Base-by-base conservation (phyloP, 768 basidiomycete species). In the Serendipita vermifera region DNA sequence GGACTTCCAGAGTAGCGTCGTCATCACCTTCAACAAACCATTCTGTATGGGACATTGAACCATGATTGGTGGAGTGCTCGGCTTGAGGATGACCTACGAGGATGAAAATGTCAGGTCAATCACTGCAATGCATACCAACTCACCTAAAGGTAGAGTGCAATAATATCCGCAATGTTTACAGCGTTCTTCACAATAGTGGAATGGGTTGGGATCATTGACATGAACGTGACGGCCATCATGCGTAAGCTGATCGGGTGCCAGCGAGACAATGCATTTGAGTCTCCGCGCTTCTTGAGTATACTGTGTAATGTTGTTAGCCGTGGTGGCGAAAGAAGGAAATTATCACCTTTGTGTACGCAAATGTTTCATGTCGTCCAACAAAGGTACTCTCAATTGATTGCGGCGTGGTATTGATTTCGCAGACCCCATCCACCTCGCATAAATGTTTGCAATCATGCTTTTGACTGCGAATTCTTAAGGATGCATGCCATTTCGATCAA, bases 321-420 rank as follows among this genome's bases (percentile, higher is more conserved):
- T 26, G 13, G 6, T 3, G 9, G 17, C 32, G 11, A 40, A n/a
- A 7, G 2, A 7, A 17, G 24, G 11, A 40, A 9, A 9, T 54
- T 36, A 24, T n/a, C 53, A 78, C 81, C 71, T 82, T 82, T 0
- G 82, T 83, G 53, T 79, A 83, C 61, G 78, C 75, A 61, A 81
- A 83, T 1, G 75, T 79, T 58, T 80, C 77, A 48, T 81, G 76
- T 57, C 65, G 69, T 0, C 81, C 82, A 0, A 73, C 75, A 59
- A 82, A 83, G 0, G 78, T 81, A 3, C 79, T 77, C 61, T 81
- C 76, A 32, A 83, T 73, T 0, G 79, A 77, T 54, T 77, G 74
- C 0, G 81, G 81, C 0, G 73, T 69, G 0, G 75, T 79, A 54
- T 81, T 74, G 13, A 82, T 81, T 41, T 80, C 71, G 56, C 81